Percentiles rank a stretch among this genome's conserved stretches.
Evolutionary conservation across 169 alveolate genomes (phyloP).

Genomic region (Eimeria sp.): DNA sequence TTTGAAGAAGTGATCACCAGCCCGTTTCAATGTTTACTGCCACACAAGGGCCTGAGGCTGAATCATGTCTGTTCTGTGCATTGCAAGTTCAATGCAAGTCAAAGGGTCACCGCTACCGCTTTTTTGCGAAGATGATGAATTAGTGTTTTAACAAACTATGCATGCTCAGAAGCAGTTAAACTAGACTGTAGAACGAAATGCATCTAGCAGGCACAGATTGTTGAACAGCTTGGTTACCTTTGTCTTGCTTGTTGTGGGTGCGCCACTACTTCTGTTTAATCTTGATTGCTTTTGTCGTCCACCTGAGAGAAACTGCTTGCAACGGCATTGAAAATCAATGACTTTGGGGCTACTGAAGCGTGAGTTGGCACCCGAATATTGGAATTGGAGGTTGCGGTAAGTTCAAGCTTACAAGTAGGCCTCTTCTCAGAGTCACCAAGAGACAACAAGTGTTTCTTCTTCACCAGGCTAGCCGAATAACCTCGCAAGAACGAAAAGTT

Average conservation of each 20-base stretch:
- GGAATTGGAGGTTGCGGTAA: neutral
- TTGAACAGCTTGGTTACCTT: neutral
- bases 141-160: no score
- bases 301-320: neutral
- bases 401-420: neutral
- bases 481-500: conserved; percentile 31
- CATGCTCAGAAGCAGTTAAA: no score
- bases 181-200: no score
- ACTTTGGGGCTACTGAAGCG: neutral
- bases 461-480: conserved; percentile 9
- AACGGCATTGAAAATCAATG: neutral
- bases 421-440: neutral
- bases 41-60: no score
- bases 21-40: no score
- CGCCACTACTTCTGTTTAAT: neutral
- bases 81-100: no score
- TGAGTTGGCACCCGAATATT: neutral
- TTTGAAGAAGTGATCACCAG: no score
- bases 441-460: conserved; percentile 4
- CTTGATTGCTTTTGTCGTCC: neutral
- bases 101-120: no score
- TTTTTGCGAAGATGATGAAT: no score
- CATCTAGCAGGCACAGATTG: no score
- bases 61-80: no score
- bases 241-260: neutral